Evolutionary conservation across 345 rosid genomes (phyloP).

Genomic region (Citrus unshiu): DNA sequence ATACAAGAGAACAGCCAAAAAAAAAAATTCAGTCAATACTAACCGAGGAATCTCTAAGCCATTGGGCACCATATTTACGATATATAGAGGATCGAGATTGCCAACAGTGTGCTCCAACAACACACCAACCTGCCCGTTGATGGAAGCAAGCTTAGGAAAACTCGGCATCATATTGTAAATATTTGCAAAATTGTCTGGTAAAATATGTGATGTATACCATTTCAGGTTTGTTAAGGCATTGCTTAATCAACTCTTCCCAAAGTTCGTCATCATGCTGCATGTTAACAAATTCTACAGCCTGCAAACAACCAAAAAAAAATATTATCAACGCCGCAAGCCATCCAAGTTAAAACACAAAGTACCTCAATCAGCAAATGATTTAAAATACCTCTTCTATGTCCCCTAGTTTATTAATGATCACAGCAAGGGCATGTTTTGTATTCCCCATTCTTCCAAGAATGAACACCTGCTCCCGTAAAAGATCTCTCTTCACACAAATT

Average conservation of each 20-base stretch:
- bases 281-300: constrained; percentile 98
- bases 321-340: constrained; percentile 10
- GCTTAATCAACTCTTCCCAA: constrained; percentile 98
- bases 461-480: constrained; percentile 92
- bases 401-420: constrained; percentile 85
- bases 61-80: constrained; percentile 96
- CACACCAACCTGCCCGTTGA: constrained; percentile 76
- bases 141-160: constrained; percentile 11
- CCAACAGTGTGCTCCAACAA: constrained; percentile 98
- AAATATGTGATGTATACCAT: constrained; percentile 51
- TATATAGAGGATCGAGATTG: constrained; percentile 93
- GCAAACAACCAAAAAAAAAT: constrained; percentile 27
- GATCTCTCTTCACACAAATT: constrained; percentile 71
- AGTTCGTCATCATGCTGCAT: constrained; percentile 98
- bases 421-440: constrained; percentile 79
- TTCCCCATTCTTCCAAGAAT: constrained; percentile 99
- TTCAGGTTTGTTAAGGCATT: constrained; percentile 94
- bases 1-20: background rate
- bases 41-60: constrained; percentile 99
- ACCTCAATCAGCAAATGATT: constrained; percentile 6
- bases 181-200: background rate
- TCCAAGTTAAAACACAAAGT: constrained; percentile 2
- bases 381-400: constrained; percentile 89
- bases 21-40: constrained; percentile 25
- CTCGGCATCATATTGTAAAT: background rate